These are phyloP conservation scores for Scedosporium dehoogii DNA, from an alignment of 2,329 filamentous ascomycete genomes.

Conservation along the genomic window DNA sequence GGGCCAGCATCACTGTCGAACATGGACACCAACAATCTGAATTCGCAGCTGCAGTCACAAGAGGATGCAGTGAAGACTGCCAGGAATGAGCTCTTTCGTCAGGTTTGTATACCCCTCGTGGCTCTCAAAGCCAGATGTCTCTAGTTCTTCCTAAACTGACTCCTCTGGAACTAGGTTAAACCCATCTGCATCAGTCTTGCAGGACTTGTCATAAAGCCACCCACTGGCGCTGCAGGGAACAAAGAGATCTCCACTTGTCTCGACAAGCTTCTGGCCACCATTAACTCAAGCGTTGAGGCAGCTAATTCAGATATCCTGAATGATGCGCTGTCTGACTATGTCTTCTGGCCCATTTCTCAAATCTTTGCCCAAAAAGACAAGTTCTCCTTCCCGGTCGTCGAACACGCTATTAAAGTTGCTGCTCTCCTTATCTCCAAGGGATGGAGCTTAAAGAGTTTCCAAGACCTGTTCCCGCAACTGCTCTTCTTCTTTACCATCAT, in stretches of 20 bases:
- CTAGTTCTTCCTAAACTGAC: not conserved
- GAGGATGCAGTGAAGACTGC: conserved; percentile 5
- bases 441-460: conserved; percentile 64
- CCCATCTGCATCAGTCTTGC: conserved; percentile 52
- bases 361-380: conserved; percentile 68
- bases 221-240: conserved; percentile 28
- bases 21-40: conserved; percentile 1
- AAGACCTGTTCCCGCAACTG: conserved; percentile 70
- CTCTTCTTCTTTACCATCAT: conserved; percentile 77
- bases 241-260: conserved; percentile 36
- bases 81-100: conserved; percentile 26
- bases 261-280: conserved; percentile 32
- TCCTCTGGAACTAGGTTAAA: conserved; percentile 39
- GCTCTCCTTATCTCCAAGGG: conserved; percentile 64
- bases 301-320: conserved; percentile 49
- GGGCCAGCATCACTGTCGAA: not conserved
- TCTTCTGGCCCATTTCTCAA: conserved; percentile 86
- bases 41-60: not conserved
- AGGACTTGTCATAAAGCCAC: conserved; percentile 41
- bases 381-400: conserved; percentile 62
- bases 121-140: not conserved
- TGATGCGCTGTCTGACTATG: conserved; percentile 80
- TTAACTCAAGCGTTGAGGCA: conserved; percentile 30
- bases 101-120: conserved; percentile 14
- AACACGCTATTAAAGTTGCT: conserved; percentile 68